phyloP scores from a whole-genome alignment of 2,329 filamentous ascomycete genomes.

The Claviceps arundinis region DNA sequence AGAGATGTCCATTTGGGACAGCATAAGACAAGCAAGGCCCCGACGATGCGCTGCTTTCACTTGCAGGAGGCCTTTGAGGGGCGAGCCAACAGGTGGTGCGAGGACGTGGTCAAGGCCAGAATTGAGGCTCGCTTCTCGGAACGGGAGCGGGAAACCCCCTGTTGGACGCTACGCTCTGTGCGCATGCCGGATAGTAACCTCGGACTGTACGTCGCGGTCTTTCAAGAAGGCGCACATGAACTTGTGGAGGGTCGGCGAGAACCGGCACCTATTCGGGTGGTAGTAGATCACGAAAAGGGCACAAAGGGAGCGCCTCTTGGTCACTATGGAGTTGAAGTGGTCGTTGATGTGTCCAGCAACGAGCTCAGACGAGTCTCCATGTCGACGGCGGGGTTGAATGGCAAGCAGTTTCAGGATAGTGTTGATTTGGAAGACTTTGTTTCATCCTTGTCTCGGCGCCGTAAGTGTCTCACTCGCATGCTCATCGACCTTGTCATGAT shows the following conservation, averaged over 20 bases:
- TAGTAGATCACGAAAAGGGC: constrained; percentile 57
- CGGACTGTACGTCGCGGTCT: constrained; percentile 52
- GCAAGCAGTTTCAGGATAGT: constrained; percentile 60
- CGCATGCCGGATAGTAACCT: constrained; percentile 48
- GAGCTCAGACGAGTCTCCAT: constrained; percentile 37
- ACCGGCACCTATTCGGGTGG: constrained; percentile 55
- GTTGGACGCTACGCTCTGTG: constrained; percentile 66
- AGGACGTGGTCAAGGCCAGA: constrained; percentile 76
- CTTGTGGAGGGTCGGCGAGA: constrained; percentile 51
- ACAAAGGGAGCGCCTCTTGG: constrained; percentile 53
- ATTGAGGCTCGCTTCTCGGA: constrained; percentile 79
- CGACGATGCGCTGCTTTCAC: constrained; percentile 54
- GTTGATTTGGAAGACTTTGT: constrained; percentile 61
- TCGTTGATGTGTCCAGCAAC: constrained; percentile 45
- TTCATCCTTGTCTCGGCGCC: constrained; percentile 58
- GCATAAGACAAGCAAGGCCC: constrained; percentile 27
- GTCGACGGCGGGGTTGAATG: constrained; percentile 50
- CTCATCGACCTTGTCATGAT: background rate
- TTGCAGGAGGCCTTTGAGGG: constrained; percentile 66
- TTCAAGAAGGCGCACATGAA: constrained; percentile 53
- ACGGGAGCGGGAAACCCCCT: constrained; percentile 63
- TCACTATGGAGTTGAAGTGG: constrained; percentile 58
- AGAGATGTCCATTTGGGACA: constrained; percentile 37
- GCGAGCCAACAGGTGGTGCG: constrained; percentile 61
- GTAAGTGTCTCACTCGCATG: constrained; percentile 30